phyloP scores from a whole-genome alignment of 306 rosid species.

The Medicago arabica region DNA sequence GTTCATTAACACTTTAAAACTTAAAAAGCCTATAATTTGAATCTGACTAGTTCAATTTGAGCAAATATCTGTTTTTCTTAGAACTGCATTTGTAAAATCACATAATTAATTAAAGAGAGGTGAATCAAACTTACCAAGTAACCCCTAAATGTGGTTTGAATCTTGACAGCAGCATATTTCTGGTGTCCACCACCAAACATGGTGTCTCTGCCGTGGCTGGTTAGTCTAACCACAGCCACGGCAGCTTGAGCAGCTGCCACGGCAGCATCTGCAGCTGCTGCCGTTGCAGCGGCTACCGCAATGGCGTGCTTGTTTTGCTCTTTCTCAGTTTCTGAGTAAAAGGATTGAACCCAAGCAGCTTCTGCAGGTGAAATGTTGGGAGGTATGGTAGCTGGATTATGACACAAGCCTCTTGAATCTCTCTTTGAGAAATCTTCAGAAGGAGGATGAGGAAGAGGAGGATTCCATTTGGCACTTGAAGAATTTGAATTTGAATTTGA shows the following conservation, averaged over 20 bases:
- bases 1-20: too few relatives aligned
- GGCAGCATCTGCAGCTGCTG: slow-evolving; percentile 95
- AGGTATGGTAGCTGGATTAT: slow-evolving; percentile 78
- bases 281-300: slow-evolving; percentile 92
- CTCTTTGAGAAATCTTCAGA: slow-evolving; percentile 26
- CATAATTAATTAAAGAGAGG: neutral
- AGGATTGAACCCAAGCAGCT: slow-evolving; percentile 87
- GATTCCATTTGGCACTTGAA: slow-evolving; percentile 32
- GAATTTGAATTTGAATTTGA: slow-evolving; percentile 36
- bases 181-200: slow-evolving; percentile 74
- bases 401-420: slow-evolving; percentile 53
- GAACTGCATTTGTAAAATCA: neutral
- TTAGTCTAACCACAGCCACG: slow-evolving; percentile 80
- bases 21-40: too few relatives aligned
- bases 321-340: slow-evolving; percentile 66
- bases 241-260: slow-evolving; percentile 96
- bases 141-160: slow-evolving; percentile 82
- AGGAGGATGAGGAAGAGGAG: neutral
- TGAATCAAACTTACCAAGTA: slow-evolving; percentile 59
- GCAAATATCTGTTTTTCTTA: neutral
- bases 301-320: slow-evolving; percentile 93
- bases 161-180: slow-evolving; percentile 73
- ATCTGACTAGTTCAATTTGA: slow-evolving; percentile 20
- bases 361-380: slow-evolving; percentile 82
- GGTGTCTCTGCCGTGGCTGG: slow-evolving; percentile 79